phyloP scores from a whole-genome alignment of 495 filamentous ascomycete species.

The Annulohypoxylon nitens region DNA sequence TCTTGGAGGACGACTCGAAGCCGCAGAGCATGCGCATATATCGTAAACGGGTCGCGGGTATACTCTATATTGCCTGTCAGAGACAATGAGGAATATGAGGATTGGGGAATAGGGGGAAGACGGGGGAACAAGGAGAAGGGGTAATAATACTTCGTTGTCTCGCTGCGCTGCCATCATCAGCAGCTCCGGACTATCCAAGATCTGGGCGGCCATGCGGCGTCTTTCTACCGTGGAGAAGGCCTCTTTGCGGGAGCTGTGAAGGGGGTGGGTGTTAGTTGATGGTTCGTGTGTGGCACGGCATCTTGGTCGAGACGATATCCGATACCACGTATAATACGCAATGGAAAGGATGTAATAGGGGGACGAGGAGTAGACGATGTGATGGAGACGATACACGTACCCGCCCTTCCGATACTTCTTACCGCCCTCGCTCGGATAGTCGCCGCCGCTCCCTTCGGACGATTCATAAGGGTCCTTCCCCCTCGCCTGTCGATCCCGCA shows the following conservation, averaged over 20 bases:
- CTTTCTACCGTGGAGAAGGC: conserved; percentile 52
- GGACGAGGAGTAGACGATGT: background rate
- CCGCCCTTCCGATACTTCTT: conserved; percentile 23
- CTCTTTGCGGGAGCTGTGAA: conserved; percentile 34
- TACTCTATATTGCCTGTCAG: conserved; percentile 52
- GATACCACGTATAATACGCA: background rate
- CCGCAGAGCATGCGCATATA: conserved; percentile 66
- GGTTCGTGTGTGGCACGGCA: background rate
- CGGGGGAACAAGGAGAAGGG: conserved; percentile 9
- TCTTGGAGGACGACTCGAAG: conserved; percentile 48
- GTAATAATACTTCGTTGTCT: conserved; percentile 58
- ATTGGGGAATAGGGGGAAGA: background rate
- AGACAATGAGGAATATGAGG: background rate
- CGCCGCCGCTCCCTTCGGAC: conserved; percentile 47
- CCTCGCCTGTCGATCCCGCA: conserved; percentile 67
- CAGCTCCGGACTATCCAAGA: conserved; percentile 64
- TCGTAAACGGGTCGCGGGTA: conserved; percentile 62
- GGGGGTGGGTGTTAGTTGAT: background rate
- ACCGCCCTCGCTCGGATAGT: conserved; percentile 23
- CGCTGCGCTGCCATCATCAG: conserved; percentile 66
- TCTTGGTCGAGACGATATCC: background rate
- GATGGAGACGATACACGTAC: conserved; percentile 16
- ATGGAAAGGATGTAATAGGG: background rate
- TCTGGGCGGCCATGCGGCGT: conserved; percentile 58
- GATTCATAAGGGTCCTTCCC: conserved; percentile 64